These are phyloP conservation scores for Golubevia pallescens DNA, from an alignment of 1,284 basidiomycete genomes.

Conservation along the genomic window DNA sequence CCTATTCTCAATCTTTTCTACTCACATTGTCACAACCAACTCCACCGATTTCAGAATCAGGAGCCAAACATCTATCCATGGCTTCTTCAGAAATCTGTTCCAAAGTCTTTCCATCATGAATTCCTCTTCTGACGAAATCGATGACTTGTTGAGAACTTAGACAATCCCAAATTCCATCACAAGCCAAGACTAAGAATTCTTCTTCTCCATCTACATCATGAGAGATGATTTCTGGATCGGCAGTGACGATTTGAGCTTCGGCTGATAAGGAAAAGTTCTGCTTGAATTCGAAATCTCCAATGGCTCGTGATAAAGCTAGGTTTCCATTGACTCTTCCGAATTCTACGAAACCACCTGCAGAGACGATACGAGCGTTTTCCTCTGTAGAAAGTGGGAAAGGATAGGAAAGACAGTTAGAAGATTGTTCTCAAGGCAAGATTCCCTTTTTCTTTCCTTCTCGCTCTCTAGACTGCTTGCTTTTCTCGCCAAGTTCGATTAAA, in stretches of 20 bases:
- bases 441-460: too few species aligned
- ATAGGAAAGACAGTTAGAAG: too few species aligned
- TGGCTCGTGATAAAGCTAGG: constrained; percentile 88
- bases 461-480: too few species aligned
- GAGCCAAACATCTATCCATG: constrained; percentile 91
- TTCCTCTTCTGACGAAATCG: constrained; percentile 82
- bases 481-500: too few species aligned
- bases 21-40: constrained; percentile 90
- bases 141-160: constrained; percentile 89
- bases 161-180: constrained; percentile 99
- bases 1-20: background rate
- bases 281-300: constrained; percentile 99
- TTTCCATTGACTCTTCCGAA: constrained; percentile 98
- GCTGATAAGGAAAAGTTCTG: constrained; percentile 81
- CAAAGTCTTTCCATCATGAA: constrained; percentile 82
- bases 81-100: constrained; percentile 84
- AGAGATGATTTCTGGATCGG: constrained; percentile 86
- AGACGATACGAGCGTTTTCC: constrained; percentile 84
- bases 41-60: constrained; percentile 88
- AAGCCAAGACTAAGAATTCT: constrained; percentile 93
- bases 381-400: constrained; percentile 65
- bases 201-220: constrained; percentile 86
- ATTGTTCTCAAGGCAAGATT: too few species aligned
- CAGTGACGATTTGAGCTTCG: constrained; percentile 93
- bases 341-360: constrained; percentile 96